A percentile compares a stretch with the other conserved stretches of the same genome.
Evolutionary conservation across 345 rosid species (phyloP).

Genomic region (Corchorus olitorius): DNA sequence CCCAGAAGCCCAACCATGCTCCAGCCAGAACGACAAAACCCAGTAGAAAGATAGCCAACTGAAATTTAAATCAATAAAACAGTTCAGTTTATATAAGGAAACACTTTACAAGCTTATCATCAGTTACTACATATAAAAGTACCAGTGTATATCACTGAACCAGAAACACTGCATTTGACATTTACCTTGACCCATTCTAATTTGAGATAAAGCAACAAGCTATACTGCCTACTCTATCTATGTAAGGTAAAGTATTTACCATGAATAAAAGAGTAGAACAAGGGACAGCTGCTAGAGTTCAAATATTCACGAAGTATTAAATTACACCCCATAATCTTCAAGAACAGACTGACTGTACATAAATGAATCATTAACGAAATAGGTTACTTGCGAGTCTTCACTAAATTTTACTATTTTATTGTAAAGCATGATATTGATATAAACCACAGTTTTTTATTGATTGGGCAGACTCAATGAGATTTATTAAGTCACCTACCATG

Average conservation of each 20-base stretch:
- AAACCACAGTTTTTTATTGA: background rate
- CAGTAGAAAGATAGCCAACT: slow-evolving; percentile 76
- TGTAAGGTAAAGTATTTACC: background rate
- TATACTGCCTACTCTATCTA: background rate
- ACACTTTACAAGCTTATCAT: slow-evolving; percentile 5
- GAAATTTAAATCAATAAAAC: slow-evolving; percentile 22
- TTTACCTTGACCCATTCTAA: background rate
- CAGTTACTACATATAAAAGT: background rate
- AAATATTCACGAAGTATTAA: background rate
- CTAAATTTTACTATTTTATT: background rate
- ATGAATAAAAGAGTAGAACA: background rate
- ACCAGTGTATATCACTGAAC: background rate
- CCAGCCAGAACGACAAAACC: slow-evolving; percentile 75
- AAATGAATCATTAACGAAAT: background rate
- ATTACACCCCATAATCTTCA: background rate
- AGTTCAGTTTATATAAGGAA: slow-evolving; percentile 15
- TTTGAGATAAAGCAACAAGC: background rate
- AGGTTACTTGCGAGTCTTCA: background rate
- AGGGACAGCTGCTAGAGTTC: background rate
- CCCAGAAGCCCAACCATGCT: slow-evolving; percentile 98
- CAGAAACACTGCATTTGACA: slow-evolving; percentile 2
- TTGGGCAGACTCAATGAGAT: background rate
- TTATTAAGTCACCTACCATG: background rate
- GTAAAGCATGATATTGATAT: background rate
- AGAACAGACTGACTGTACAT: background rate